Evolutionary conservation across 768 basidiomycete species (phyloP).

Genomic region (Leccinum subtestaceum): DNA sequence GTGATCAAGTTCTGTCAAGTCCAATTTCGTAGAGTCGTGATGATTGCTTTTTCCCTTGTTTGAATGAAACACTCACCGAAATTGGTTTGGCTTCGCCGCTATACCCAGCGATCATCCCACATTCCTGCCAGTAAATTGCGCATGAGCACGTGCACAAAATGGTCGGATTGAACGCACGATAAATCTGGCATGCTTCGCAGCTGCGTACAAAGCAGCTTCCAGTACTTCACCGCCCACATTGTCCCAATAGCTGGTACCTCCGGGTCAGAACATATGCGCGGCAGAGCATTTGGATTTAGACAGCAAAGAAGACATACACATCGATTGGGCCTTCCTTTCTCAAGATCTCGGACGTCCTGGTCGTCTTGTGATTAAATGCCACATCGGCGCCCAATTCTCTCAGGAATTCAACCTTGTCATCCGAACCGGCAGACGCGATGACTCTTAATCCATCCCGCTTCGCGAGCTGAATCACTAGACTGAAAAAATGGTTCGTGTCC

Average conservation of each 20-base stretch:
- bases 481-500: constrained; percentile 10
- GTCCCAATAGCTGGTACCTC: constrained; percentile 31
- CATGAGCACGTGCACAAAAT: not conserved
- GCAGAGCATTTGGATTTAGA: not conserved
- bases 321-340: constrained; percentile 55
- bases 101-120: constrained; percentile 22
- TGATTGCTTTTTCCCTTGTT: not conserved
- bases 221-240: constrained; percentile 60
- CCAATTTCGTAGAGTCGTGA: not conserved
- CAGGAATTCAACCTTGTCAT: constrained; percentile 69
- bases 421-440: constrained; percentile 67
- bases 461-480: constrained; percentile 50
- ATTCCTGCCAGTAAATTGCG: constrained; percentile 25
- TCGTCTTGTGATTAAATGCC: constrained; percentile 73
- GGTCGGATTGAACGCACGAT: constrained; percentile 30
- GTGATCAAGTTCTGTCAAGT: constrained; percentile 34
- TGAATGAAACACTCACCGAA: constrained; percentile 1
- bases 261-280: not conserved
- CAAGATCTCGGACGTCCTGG: constrained; percentile 49
- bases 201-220: constrained; percentile 50
- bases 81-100: not conserved
- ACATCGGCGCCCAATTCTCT: constrained; percentile 63
- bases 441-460: constrained; percentile 58
- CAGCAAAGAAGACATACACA: constrained; percentile 33
- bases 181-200: constrained; percentile 46